Evolutionary conservation across 208 protist genomes (phyloP), one percentile per base, ranked within the genome.

Genomic region (Hexamita inflata): DNA sequence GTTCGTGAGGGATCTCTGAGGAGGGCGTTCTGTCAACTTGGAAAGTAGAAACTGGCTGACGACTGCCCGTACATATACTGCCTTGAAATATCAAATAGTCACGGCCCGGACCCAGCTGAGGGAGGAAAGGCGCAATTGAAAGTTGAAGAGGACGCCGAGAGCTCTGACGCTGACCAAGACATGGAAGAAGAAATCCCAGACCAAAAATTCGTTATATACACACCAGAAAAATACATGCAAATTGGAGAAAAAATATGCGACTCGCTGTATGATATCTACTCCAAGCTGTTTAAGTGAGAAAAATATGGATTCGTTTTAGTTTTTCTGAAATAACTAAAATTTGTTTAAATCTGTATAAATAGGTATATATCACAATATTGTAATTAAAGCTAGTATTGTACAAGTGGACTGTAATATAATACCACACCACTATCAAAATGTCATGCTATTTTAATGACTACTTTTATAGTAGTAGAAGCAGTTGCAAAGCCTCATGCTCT

Each of bases 191-290:
- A 30, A 30, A 66, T 66, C 34, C 60, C 38, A 9, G 64, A 70
- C 2, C 32, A n/a, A 32, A 70, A 70, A 19, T 32, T 19, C 42
- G 38, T 70, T 19, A 45, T 45, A 11, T 70, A 70, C n/a, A 70
- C 64, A 28, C 64, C 64, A 24, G 38, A n/a, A n/a, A 42, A n/a
- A 15, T 70, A 38, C 11, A 70, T 70, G 64, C 11, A 13, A 11
- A 70, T 70, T 32, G 64, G 64, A 11, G 64, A 70, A 38, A 70
- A 49, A 38, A 32, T 70, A 40, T 70, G 64, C 64, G 26, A 49
- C 11, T 45, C 32, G 4, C 38, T 70, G 4, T 49, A 70, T 49
- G 64, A 70, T 35, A 32, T 70, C 11, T 70, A 70, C n/a, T 45
- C 32, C 11, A 45, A n/a, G 53, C 53, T 58, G 53, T n/a, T n/a